phyloP scores from a whole-genome alignment of 2,329 filamentous ascomycete species.

The Onygenales sp. region DNA sequence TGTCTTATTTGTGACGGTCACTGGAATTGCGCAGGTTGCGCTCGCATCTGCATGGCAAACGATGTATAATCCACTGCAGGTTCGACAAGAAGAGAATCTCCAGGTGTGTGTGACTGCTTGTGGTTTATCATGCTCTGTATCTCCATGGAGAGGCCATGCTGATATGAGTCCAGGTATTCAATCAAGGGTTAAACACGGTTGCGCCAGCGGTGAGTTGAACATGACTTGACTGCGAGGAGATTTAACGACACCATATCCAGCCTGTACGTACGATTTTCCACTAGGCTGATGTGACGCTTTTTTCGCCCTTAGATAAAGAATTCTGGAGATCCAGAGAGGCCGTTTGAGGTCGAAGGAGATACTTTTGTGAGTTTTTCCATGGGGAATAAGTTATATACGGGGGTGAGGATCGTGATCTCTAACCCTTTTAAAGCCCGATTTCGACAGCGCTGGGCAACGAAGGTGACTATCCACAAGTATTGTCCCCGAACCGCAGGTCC shows the following conservation, averaged over 20 bases:
- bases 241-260: neutral
- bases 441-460: constrained; percentile 12
- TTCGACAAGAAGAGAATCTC: too few species aligned
- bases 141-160: too few species aligned
- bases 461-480: constrained; percentile 9
- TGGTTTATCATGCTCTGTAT: too few species aligned
- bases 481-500: neutral
- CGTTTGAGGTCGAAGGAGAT: constrained; percentile 17
- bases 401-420: neutral
- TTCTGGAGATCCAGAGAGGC: constrained; percentile 13
- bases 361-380: constrained; percentile 14
- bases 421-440: constrained; percentile 9
- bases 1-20: too few species aligned
- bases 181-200: neutral
- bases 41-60: too few species aligned
- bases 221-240: neutral
- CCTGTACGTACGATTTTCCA: neutral
- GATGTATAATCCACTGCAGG: too few species aligned
- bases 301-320: constrained; percentile 9
- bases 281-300: neutral
- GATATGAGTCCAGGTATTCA: constrained; percentile 1
- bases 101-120: too few species aligned
- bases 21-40: too few species aligned
- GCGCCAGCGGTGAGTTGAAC: neutral
- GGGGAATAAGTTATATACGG: neutral